These are phyloP conservation scores for Amphibolis antarctica DNA, from an alignment of 106 monocot genomes.

Conservation along the genomic window DNA sequence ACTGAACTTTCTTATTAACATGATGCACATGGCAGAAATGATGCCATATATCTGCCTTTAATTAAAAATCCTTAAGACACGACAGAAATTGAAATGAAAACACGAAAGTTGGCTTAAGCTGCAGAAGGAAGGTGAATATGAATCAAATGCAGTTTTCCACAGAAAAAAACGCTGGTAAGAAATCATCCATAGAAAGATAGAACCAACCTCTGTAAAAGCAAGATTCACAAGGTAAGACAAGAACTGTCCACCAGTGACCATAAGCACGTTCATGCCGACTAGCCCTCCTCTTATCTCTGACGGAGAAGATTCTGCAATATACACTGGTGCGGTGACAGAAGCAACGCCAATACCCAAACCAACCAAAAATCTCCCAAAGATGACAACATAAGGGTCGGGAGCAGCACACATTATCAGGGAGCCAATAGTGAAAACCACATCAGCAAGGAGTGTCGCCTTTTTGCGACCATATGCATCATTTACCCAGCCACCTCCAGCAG, in stretches of 20 bases:
- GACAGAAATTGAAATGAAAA: too few relatives aligned
- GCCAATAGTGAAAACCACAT: conserved; percentile 56
- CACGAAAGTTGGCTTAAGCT: too few relatives aligned
- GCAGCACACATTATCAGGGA: conserved; percentile 81
- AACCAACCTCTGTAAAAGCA: conserved; percentile 84
- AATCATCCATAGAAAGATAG: neutral
- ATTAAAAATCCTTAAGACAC: too few relatives aligned
- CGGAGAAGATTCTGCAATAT: conserved; percentile 93
- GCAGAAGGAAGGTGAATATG: too few relatives aligned
- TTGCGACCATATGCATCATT: conserved; percentile 90
- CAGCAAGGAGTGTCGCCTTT: conserved; percentile 73
- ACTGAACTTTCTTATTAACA: too few relatives aligned
- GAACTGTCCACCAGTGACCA: conserved; percentile 95
- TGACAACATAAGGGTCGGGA: conserved; percentile 63
- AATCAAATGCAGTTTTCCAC: neutral
- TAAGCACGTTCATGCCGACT: conserved; percentile 85
- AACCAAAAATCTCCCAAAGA: conserved; percentile 73
- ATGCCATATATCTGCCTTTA: neutral
- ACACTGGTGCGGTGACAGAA: conserved; percentile 89
- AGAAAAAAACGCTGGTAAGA: neutral
- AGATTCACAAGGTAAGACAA: conserved; percentile 93
- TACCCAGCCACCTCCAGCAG: conserved; percentile 71
- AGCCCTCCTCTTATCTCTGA: conserved; percentile 88
- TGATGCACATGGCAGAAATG: neutral
- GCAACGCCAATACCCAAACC: conserved; percentile 84